Conservation (phyloP, 257 asterid genomes). For the Lithospermum erythrorhizon region DNA sequence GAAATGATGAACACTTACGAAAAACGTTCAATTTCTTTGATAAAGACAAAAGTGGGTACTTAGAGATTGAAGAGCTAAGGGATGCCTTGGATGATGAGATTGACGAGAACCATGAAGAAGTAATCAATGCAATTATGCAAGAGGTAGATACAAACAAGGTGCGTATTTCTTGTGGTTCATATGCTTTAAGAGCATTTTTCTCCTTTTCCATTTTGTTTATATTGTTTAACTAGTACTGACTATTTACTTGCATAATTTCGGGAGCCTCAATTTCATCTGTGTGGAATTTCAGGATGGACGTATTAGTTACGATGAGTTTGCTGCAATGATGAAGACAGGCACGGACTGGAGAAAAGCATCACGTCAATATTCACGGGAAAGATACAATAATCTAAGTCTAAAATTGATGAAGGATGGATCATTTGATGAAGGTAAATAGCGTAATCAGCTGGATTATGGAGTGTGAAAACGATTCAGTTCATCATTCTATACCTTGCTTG, state of each 20-base stretch:
- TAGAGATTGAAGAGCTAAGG: conserved; percentile 80
- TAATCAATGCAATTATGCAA: conserved; percentile 62
- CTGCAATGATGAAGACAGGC: conserved; percentile 43
- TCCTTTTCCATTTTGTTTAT: background rate
- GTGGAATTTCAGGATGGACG: conserved; percentile 31
- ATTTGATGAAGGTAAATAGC: conserved; percentile 20
- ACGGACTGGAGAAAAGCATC: conserved; percentile 56
- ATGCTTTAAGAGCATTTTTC: background rate
- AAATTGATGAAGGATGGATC: conserved; percentile 37
- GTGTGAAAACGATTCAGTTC: background rate
- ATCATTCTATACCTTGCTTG: background rate
- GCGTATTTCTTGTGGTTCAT: conserved; percentile 4
- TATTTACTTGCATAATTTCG: background rate
- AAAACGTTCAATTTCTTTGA: conserved; percentile 82
- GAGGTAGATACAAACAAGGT: conserved; percentile 94
- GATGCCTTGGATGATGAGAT: conserved; percentile 56
- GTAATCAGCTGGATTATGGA: background rate
- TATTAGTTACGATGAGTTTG: conserved; percentile 38
- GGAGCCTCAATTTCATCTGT: conserved; percentile 3
- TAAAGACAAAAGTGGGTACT: conserved; percentile 48
- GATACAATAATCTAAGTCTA: conserved; percentile 41
- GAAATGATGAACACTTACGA: conserved; percentile 57
- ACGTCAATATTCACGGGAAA: conserved; percentile 44
- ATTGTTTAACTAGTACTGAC: background rate
- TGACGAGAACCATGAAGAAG: conserved; percentile 55